These are phyloP conservation scores for Gloeophyllum trabeum DNA, from an alignment of 768 basidiomycete genomes.

Conservation along the genomic window DNA sequence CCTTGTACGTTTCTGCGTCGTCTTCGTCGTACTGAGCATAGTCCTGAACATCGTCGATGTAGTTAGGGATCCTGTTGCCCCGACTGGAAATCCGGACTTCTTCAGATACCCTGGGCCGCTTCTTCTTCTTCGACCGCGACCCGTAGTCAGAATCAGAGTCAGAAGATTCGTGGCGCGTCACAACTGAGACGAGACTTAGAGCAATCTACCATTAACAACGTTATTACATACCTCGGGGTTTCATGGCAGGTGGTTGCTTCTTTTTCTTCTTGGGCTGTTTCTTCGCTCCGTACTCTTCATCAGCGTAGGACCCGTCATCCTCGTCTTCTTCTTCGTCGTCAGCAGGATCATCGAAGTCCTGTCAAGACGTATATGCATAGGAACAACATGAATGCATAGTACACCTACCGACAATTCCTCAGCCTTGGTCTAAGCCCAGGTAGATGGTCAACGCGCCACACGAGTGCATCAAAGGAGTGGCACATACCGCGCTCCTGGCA, in stretches of 20 bases:
- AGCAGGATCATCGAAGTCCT: constrained; percentile 30
- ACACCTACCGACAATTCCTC: not conserved
- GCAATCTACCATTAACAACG: no score
- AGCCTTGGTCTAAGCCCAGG: not conserved
- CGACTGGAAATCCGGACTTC: constrained; percentile 72
- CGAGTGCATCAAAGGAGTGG: not conserved
- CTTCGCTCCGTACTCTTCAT: constrained; percentile 56
- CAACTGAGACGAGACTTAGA: no score
- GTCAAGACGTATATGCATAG: not conserved
- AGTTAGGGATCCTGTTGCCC: constrained; percentile 75
- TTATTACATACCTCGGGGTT: constrained; percentile 44
- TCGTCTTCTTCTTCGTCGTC: constrained; percentile 26
- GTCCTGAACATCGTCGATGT: constrained; percentile 57
- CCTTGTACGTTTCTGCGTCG: constrained; percentile 28
- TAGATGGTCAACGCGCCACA: not conserved
- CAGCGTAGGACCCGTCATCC: constrained; percentile 70
- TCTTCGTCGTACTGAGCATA: constrained; percentile 74
- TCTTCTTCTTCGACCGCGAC: constrained; percentile 77
- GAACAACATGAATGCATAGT: not conserved
- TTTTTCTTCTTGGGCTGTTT: constrained; percentile 61
- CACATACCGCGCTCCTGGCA: not conserved
- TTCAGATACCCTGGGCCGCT: constrained; percentile 37
- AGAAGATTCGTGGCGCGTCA: constrained; percentile 40
- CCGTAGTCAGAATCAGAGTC: constrained; percentile 87
- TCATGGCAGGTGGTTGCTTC: constrained; percentile 38